A percentile compares a stretch with the other conserved stretches of the same genome.
phyloP scores from a whole-genome alignment of 176 grass and related monocot species.

The Typha latifolia region DNA sequence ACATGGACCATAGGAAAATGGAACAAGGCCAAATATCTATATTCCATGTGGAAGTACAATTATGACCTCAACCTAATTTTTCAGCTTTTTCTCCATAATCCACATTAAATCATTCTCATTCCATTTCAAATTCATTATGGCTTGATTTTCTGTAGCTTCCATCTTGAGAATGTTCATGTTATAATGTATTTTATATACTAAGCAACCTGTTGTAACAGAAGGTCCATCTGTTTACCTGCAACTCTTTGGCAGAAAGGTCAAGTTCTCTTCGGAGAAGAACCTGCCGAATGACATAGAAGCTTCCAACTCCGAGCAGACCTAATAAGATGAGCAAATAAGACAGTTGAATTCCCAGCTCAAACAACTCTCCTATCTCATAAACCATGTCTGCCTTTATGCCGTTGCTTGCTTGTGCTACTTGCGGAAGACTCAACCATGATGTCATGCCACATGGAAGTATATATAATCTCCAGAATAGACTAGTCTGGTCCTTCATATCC shows the following conservation, averaged over 20 bases:
- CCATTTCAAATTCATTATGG: not conserved
- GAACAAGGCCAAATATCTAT: not conserved
- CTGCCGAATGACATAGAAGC: constrained; percentile 86
- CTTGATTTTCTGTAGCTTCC: not conserved
- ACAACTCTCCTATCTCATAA: constrained; percentile 78
- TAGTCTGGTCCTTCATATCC: constrained; percentile 21
- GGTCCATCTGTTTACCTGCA: constrained; percentile 50
- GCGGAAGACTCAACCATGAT: constrained; percentile 55
- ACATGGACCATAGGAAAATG: not conserved
- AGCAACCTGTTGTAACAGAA: constrained; percentile 5
- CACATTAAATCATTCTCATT: not conserved
- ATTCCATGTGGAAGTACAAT: not conserved
- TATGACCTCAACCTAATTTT: not conserved
- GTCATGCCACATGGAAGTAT: constrained; percentile 40
- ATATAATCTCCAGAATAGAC: constrained; percentile 19
- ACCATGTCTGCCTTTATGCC: constrained; percentile 54
- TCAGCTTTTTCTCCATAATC: not conserved
- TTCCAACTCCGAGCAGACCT: constrained; percentile 77
- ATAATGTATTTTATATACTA: not conserved
- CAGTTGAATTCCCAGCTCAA: constrained; percentile 88
- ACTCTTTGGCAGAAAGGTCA: constrained; percentile 98
- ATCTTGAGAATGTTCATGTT: not conserved
- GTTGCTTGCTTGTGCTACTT: constrained; percentile 52
- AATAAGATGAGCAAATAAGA: constrained; percentile 80
- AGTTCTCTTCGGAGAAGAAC: constrained; percentile 90